Evolutionary conservation across 73 alveolate species (phyloP), one percentile per base, ranked within the genome.

Genomic region (Paramecium sonneborni): DNA sequence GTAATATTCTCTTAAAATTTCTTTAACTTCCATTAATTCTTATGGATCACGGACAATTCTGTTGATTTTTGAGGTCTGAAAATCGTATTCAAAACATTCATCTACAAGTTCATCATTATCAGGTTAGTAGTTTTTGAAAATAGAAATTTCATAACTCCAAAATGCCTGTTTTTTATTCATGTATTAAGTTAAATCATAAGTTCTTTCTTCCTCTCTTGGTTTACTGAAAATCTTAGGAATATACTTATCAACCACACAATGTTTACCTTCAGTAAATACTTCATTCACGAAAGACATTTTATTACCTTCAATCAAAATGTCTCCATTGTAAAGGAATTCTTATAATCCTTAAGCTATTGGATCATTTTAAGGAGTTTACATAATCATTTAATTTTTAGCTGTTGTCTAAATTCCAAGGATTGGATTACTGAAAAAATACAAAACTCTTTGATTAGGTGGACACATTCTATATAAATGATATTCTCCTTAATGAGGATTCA

Each of bases 71-170:
- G 97, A 88, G 44, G 88, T 57, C 3, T 76, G 41, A 95, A 97
- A 96, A 79, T 96, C 99, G 35, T 85, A 57, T 35, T 96, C 99
- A 84, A 96, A 96, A 92, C 99, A 96, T 55, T 93, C 93, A 20
- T 96, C 92, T 12, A 95, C 85, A 24, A 95, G 23, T 32, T 88
- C 96, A 6, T 89, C 92, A 23, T 85, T 93, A 68, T 96, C 98
- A 9, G 93, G 94, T 84, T 85, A 62, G 82, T 94, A 95, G 38
- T 93, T 94, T 57, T 94, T 86, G 84, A 96, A 96, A 7, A 96
- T 93, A 14, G 98, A 95, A 24, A 84, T 94, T 32, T 82, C 94
- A 20, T 41, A 69, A 46, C 87, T 56, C 94, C 94, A 88, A n/a
- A 30, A 24, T 56, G 70, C 84, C 43, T 43, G 20, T 32, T 69